Evolutionary conservation across 495 filamentous ascomycete genomes (phyloP).

Genomic region (Neurospora sp.): DNA sequence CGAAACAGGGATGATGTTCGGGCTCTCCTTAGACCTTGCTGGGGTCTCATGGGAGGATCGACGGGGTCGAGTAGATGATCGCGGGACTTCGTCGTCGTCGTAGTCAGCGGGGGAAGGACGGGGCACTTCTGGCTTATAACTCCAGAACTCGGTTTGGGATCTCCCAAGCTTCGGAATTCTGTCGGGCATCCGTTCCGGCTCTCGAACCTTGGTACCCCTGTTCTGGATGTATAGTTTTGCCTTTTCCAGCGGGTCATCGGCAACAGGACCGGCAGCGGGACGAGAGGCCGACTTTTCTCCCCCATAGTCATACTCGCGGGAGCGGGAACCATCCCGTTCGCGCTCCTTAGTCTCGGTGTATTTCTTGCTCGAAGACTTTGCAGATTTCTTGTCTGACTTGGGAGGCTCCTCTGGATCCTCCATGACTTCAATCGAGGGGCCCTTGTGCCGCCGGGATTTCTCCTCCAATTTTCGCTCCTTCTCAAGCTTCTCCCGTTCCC

Average conservation of each 20-base stretch:
- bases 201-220: not conserved
- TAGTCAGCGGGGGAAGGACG: constrained; percentile 27
- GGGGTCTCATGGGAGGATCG: constrained; percentile 32
- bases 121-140: constrained; percentile 21
- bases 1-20: constrained; percentile 18
- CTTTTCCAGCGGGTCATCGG: not conserved
- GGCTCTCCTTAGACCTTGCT: constrained; percentile 23
- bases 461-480: constrained; percentile 28
- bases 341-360: constrained; percentile 21
- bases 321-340: constrained; percentile 20
- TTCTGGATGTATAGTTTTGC: not conserved
- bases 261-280: not conserved
- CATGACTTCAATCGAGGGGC: constrained; percentile 18
- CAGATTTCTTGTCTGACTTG: constrained; percentile 28
- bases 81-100: constrained; percentile 15
- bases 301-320: constrained; percentile 17
- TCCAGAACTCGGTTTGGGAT: constrained; percentile 7
- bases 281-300: constrained; percentile 23
- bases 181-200: not conserved
- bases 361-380: constrained; percentile 30
- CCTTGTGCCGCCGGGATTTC: constrained; percentile 20
- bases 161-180: not conserved
- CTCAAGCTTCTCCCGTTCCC: constrained; percentile 12
- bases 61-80: constrained; percentile 23
- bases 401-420: constrained; percentile 18